Evolutionary conservation across 768 basidiomycete species (phyloP), one percentile per base, ranked within the genome.

Genomic region (Daedalea quercina): DNA sequence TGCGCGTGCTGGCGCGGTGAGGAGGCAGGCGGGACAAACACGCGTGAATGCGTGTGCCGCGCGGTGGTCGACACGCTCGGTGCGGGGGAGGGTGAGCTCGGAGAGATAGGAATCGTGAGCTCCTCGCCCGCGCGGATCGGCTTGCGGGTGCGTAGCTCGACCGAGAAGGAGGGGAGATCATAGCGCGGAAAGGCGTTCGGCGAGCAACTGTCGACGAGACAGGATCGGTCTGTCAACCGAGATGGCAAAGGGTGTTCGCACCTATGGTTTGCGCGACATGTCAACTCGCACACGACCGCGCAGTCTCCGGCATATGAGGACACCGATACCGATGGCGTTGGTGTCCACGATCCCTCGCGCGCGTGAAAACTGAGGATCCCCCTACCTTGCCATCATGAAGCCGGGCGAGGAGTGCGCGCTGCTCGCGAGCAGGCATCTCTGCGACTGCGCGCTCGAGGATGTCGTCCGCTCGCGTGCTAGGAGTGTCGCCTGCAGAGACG

Each of bases 61-160:
- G 45, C 37, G 37, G 15, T 9, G 17, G 24, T 24, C 19, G 19
- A 22, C 6, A 9, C 45, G 45, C 26, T 3, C 25, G 26, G 28
- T 11, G 33, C 33, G 28, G 12, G 26, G 28, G 8, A 9, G 11
- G 2, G 22, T n/a, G 1, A 46, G 1, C 26, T 51, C 22, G 28
- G 31, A 2, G 15, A 40, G 37, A 31, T 52, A 52, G 11, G 51
- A 23, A 52, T 34, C 31, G 51, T 52, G 43, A 52, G 11, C 20
- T 52, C n/a, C 31, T 52, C 51, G 7, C 44, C 51, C 3, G 43
- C 42, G 51, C 20, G 28, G 44, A 52, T 45, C 31, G 51, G 43
- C 12, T 44, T 43, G 0, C 31, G 31, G 4, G 51, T 44, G 28
- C 42, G 42, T 26, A 52, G 26, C 28, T 31, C n/a, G 11, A 24